Evolutionary conservation across 2,329 filamentous ascomycete genomes (phyloP), one percentile per base, ranked within the genome.

Genomic region (Aureobasidium namibiae): DNA sequence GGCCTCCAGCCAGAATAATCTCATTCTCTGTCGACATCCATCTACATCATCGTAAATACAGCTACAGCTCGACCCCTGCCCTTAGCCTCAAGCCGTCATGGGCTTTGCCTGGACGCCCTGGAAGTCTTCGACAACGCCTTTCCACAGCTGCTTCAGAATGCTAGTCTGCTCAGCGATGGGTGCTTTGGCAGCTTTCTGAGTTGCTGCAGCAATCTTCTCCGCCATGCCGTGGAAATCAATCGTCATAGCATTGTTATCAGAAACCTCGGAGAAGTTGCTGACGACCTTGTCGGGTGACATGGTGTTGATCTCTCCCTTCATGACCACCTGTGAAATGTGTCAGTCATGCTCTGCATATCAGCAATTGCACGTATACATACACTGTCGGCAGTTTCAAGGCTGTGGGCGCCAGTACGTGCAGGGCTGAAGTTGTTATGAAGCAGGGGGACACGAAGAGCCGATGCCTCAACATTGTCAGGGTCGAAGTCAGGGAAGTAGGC

Each of bases 201-300:
- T 68, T 67, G 74, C 62, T 68, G 72, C 50, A 66, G 63, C 70
- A 21, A 82, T 76, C 13, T 73, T 69, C 61, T 81, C 78, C 23
- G 81, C 80, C 67, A 85, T 72, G 42, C 78, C 77, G 67, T 81
- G 79, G 39, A 80, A 80, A 65, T 83, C 79, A 54, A 84, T 78
- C 36, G 82, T 78, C 45, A 81, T 70, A 13, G 78, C 72, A 67
- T 79, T 75, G 62, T 80, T 82, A 66, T 86, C 83, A 21, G 78
- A 75, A 18, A 82, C 76, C 63, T 86, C 83, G 57, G 76, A 77
- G 75, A 85, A 78, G 52, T 82, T 77, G 62, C 79, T 78, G 60
- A 79, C 75, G 23, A 76, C 74, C 60, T 72, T 70, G 60, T 78
- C 75, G 39, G 73, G 78, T 53, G 78, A 74, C 53, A 80, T 78